Evolutionary conservation across 2,329 filamentous ascomycete species (phyloP).

Genomic region (Diaporthe sp.): DNA sequence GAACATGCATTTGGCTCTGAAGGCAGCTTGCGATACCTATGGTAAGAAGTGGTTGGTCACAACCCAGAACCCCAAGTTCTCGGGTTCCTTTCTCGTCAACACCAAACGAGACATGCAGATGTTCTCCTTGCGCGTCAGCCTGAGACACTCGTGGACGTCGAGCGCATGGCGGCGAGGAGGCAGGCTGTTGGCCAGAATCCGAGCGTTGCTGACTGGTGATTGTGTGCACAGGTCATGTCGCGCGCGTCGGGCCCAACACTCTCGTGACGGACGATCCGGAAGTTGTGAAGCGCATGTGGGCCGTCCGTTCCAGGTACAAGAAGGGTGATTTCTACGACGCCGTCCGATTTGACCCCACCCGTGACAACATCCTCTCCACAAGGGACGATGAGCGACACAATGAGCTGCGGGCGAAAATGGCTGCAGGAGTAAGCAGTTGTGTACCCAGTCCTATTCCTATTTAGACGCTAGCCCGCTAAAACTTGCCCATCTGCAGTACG

Average conservation of each 20-base stretch:
- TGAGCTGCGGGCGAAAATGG: conserved; percentile 59
- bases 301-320: conserved; percentile 54
- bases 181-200: background rate
- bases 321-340: conserved; percentile 56
- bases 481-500: conserved; percentile 44
- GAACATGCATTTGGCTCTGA: conserved; percentile 47
- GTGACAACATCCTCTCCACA: conserved; percentile 54
- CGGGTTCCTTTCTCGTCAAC: conserved; percentile 35
- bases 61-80: conserved; percentile 21
- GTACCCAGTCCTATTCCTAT: conserved; percentile 25
- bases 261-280: conserved; percentile 48
- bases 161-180: background rate
- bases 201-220: conserved; percentile 6
- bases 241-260: conserved; percentile 48
- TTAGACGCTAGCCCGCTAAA: conserved; percentile 32
- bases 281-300: conserved; percentile 50
- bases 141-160: conserved; percentile 36
- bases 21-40: conserved; percentile 46
- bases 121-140: conserved; percentile 33
- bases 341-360: conserved; percentile 53
- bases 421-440: conserved; percentile 54
- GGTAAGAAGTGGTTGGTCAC: conserved; percentile 42
- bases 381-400: conserved; percentile 53
- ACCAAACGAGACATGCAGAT: conserved; percentile 40
- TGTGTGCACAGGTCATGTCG: conserved; percentile 44